A percentile compares a stretch with the other conserved stretches of the same genome.
Evolutionary conservation across 441 rosid genomes (phyloP).

Genomic region (Gossypium aridum): DNA sequence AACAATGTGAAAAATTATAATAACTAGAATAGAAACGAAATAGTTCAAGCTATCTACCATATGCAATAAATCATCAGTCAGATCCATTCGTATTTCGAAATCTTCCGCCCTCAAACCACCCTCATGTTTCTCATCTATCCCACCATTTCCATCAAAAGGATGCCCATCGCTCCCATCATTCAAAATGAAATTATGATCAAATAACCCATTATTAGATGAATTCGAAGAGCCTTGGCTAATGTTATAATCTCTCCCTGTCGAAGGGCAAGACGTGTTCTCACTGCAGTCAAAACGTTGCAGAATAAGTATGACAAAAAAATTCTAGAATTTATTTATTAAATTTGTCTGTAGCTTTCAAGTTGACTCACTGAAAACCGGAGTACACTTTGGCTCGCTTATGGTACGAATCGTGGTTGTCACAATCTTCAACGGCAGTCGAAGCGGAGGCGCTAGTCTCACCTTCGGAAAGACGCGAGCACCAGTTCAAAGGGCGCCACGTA

Average conservation of each 20-base stretch:
- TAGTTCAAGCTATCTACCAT: constrained; percentile 44
- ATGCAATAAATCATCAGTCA: constrained; percentile 88
- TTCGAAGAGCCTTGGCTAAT: constrained; percentile 31
- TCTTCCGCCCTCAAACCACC: constrained; percentile 45
- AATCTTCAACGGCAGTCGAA: constrained; percentile 21
- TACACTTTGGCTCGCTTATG: constrained; percentile 82
- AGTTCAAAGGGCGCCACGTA: constrained; percentile 23
- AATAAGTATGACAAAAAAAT: constrained; percentile 3
- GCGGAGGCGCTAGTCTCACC: constrained; percentile 57
- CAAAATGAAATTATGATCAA: constrained; percentile 59
- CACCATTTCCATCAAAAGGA: constrained; percentile 31
- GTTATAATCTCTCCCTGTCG: constrained; percentile 29
- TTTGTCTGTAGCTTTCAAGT: not conserved
- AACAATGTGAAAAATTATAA: not conserved
- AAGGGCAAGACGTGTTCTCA: constrained; percentile 38
- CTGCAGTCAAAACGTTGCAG: constrained; percentile 29
- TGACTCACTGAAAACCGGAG: constrained; percentile 50
- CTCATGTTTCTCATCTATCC: constrained; percentile 45
- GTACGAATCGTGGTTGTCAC: constrained; percentile 46
- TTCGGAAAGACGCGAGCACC: constrained; percentile 17
- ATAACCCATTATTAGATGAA: constrained; percentile 33
- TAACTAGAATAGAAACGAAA: not conserved
- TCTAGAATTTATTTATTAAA: not conserved
- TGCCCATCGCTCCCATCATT: constrained; percentile 41
- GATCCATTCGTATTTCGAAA: constrained; percentile 76